These are phyloP conservation scores for Podila horticola DNA, from an alignment of 192 early-diverging fungal genomes.

Conservation along the genomic window DNA sequence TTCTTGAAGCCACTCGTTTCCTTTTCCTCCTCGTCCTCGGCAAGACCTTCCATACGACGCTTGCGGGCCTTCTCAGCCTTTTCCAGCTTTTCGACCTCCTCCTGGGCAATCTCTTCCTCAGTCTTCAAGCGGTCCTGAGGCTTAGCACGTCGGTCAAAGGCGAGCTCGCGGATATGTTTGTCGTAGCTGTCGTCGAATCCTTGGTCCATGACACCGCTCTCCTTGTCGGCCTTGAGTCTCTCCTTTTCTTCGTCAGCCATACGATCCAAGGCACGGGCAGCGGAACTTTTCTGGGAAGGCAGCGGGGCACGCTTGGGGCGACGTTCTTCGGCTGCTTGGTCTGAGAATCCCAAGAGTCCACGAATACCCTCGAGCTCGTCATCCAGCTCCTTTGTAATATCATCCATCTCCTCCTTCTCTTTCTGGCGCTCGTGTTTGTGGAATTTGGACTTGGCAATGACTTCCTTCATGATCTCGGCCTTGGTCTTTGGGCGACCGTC, in stretches of 20 bases:
- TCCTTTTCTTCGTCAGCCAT: constrained; percentile 50
- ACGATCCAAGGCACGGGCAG: constrained; percentile 41
- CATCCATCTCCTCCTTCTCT: constrained; percentile 87
- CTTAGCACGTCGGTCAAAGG: constrained; percentile 83
- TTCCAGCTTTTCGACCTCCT: constrained; percentile 88
- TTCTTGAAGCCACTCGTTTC: constrained; percentile 60
- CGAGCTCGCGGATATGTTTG: constrained; percentile 81
- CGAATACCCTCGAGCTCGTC: constrained; percentile 88
- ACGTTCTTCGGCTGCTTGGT: constrained; percentile 43
- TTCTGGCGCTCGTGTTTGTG: constrained; percentile 95
- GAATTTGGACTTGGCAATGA: constrained; percentile 97
- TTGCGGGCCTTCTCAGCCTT: constrained; percentile 81
- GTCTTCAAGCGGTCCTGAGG: constrained; percentile 94
- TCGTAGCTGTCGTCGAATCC: constrained; percentile 83
- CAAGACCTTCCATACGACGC: constrained; percentile 86
- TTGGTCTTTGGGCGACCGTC: constrained; percentile 81
- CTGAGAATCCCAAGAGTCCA: constrained; percentile 61
- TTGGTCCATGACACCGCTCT: constrained; percentile 39
- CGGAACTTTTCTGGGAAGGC: constrained; percentile 54
- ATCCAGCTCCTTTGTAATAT: constrained; percentile 85
- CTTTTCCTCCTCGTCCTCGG: constrained; percentile 68
- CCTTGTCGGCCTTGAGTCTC: constrained; percentile 29
- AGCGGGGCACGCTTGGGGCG: constrained; percentile 57
- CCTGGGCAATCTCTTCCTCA: constrained; percentile 90
- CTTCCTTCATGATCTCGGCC: constrained; percentile 96